phyloP scores from a whole-genome alignment of 2,329 filamentous ascomycete species.

The Eutypella sp. region DNA sequence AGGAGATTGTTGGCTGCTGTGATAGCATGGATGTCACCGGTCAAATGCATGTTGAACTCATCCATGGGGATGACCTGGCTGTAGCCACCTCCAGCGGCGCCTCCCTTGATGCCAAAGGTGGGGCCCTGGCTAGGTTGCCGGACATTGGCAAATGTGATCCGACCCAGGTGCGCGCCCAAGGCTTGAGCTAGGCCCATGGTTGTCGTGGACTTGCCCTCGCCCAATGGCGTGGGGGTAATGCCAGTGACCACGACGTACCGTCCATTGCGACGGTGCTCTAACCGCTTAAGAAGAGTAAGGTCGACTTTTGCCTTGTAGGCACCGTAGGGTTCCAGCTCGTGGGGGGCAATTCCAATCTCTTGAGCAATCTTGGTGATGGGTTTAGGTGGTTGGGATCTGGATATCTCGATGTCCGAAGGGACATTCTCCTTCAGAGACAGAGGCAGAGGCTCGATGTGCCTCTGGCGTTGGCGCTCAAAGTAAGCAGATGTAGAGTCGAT shows the following conservation, averaged over 20 bases:
- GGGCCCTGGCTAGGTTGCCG: slow-evolving; percentile 95
- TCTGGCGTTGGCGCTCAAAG: slow-evolving; percentile 76
- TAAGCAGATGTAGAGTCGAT: slow-evolving; percentile 78
- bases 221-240: slow-evolving; percentile 93
- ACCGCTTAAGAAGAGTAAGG: slow-evolving; percentile 71
- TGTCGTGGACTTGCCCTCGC: slow-evolving; percentile 97
- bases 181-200: slow-evolving; percentile 95
- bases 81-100: slow-evolving; percentile 94
- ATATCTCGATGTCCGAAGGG: slow-evolving; percentile 93
- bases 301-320: slow-evolving; percentile 96
- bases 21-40: slow-evolving; percentile 96
- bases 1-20: slow-evolving; percentile 95
- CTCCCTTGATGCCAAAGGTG: slow-evolving; percentile 98
- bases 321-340: slow-evolving; percentile 92
- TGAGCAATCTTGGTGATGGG: slow-evolving; percentile 77
- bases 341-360: slow-evolving; percentile 81
- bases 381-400: slow-evolving; percentile 85
- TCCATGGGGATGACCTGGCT: slow-evolving; percentile 99
- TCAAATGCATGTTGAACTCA: slow-evolving; percentile 97
- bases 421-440: slow-evolving; percentile 75
- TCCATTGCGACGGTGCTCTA: slow-evolving; percentile 82
- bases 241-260: slow-evolving; percentile 90
- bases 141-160: slow-evolving; percentile 92
- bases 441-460: slow-evolving; percentile 76
- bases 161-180: slow-evolving; percentile 79